Conservation (phyloP, 2,329 filamentous ascomycete species). For the Diaporthe ilicicola region DNA sequence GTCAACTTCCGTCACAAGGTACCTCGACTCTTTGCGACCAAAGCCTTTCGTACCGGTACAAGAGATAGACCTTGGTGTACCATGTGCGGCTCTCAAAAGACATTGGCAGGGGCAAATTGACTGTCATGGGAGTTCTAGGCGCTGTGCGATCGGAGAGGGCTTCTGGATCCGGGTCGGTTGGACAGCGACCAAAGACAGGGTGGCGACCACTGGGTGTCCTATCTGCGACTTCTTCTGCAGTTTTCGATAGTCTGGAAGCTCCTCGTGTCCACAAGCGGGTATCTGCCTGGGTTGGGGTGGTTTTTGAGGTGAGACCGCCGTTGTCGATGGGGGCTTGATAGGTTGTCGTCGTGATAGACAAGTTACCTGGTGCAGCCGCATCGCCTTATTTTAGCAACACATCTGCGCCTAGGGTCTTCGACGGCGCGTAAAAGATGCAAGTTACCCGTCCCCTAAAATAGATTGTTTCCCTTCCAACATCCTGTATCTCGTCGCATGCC, state of each 20-base stretch:
- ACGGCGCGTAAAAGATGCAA: constrained; percentile 2
- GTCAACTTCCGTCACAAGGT: not conserved
- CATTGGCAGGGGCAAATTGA: not conserved
- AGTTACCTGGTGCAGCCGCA: constrained; percentile 35
- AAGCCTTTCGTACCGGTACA: constrained; percentile 25
- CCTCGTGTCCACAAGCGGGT: not conserved
- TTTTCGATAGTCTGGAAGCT: not conserved
- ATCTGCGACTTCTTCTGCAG: not conserved
- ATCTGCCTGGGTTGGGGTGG: not conserved
- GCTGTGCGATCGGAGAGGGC: constrained; percentile 16
- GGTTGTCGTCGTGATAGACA: constrained; percentile 36
- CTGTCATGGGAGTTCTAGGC: not conserved
- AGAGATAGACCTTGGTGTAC: not conserved
- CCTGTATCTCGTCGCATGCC: constrained; percentile 10
- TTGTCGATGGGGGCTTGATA: constrained; percentile 13
- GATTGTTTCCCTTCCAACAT: not conserved
- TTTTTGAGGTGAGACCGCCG: constrained; percentile 10
- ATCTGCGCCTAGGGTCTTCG: not conserved
- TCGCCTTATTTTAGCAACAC: constrained; percentile 34
- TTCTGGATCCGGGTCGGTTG: not conserved
- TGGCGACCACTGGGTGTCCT: not conserved
- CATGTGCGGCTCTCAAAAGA: not conserved
- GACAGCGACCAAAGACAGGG: not conserved
- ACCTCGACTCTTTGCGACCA: not conserved
- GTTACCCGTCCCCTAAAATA: constrained; percentile 22